phyloP scores from a whole-genome alignment of 225 moss, liverwort and hornwort species.

The Anthoceros angustus region DNA sequence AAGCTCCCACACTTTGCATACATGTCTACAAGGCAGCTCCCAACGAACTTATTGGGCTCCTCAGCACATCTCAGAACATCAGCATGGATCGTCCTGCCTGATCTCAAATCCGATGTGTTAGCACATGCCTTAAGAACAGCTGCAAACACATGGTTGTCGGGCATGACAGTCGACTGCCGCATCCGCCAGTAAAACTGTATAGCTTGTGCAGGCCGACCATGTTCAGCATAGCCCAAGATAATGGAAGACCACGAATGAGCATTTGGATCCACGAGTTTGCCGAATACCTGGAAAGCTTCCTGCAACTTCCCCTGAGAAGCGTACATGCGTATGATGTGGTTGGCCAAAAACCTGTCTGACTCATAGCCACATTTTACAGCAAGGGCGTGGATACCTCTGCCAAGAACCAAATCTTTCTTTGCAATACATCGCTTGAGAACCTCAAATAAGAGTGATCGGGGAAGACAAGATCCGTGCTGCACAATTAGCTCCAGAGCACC shows the following conservation, averaged over 20 bases:
- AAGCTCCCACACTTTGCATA: background rate
- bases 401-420: conserved; percentile 1
- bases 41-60: background rate
- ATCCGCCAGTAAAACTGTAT: background rate
- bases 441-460: background rate
- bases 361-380: background rate
- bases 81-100: background rate
- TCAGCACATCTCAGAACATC: background rate
- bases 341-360: background rate
- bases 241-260: background rate
- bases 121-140: background rate
- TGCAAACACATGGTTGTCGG: conserved; percentile 1
- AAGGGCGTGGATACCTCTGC: background rate
- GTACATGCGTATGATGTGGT: background rate
- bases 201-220: background rate
- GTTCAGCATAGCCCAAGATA: background rate
- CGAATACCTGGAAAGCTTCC: background rate
- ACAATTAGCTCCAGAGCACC: background rate
- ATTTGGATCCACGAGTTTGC: background rate
- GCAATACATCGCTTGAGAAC: background rate
- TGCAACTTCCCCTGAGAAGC: conserved; percentile 2
- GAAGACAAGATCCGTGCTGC: background rate
- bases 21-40: background rate
- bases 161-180: background rate
- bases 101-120: background rate